Conservation (phyloP, 2,329 filamentous ascomycete genomes). For the Hirsutella thompsonii region DNA sequence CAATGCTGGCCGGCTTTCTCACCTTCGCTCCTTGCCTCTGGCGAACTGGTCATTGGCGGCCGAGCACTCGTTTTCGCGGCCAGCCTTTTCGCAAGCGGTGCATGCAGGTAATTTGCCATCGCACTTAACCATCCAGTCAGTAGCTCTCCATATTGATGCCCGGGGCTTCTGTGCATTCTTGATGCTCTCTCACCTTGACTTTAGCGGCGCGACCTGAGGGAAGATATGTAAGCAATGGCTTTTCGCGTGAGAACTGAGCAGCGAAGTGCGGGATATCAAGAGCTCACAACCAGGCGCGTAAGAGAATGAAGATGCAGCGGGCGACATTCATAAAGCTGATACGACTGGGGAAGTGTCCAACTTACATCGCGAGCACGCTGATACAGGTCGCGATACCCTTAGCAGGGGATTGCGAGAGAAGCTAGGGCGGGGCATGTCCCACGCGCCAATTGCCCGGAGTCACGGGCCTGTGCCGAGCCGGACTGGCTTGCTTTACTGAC, state of each 20-base stretch:
- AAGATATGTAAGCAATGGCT: neutral
- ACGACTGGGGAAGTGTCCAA: neutral
- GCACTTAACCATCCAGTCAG: slow-evolving; percentile 39
- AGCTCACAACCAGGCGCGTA: no score
- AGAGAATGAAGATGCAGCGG: neutral
- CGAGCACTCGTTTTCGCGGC: slow-evolving; percentile 76
- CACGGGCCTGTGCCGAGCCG: neutral
- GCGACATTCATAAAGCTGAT: no score
- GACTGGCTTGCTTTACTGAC: neutral
- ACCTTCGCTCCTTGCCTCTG: slow-evolving; percentile 86
- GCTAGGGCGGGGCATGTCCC: slow-evolving; percentile 31
- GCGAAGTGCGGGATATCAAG: no score
- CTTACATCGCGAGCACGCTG: slow-evolving; percentile 65
- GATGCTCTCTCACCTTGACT: slow-evolving; percentile 52
- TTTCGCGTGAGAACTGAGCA: neutral
- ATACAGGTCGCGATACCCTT: slow-evolving; percentile 66
- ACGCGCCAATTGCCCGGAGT: slow-evolving; percentile 1
- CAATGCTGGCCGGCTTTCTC: no score
- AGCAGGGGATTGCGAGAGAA: slow-evolving; percentile 46
- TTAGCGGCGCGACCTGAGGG: slow-evolving; percentile 65
- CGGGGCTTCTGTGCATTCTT: neutral
- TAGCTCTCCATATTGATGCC: neutral
- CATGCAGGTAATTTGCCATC: slow-evolving; percentile 93
- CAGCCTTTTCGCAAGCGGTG: slow-evolving; percentile 86
- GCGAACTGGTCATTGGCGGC: slow-evolving; percentile 94